phyloP scores from a whole-genome alignment of 2,329 filamentous ascomycete species.

The Colletotrichum tamarilloi region DNA sequence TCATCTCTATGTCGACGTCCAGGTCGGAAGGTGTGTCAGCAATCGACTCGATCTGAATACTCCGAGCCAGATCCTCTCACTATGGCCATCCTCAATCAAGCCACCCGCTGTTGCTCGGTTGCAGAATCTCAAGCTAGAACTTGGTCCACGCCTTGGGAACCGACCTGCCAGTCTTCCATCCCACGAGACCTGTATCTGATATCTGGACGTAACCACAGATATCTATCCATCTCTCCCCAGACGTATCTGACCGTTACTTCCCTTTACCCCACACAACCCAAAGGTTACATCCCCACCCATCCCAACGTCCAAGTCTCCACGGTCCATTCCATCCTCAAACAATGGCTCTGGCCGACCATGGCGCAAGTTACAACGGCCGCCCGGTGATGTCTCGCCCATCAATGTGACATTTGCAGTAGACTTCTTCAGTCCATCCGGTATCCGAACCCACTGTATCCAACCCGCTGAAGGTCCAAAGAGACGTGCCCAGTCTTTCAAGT shows the following conservation, averaged over 20 bases:
- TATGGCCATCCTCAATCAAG: too few species aligned
- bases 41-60: not conserved
- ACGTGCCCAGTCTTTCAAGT: too few species aligned
- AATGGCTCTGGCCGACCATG: not conserved
- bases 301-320: not conserved
- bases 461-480: not conserved
- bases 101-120: too few species aligned
- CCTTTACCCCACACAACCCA: not conserved
- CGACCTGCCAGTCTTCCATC: not conserved
- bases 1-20: not conserved
- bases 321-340: not conserved
- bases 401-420: not conserved
- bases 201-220: not conserved
- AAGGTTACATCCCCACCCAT: constrained; percentile 3
- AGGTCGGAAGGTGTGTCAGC: not conserved
- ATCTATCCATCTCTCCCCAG: not conserved
- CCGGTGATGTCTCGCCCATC: not conserved
- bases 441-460: not conserved
- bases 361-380: not conserved
- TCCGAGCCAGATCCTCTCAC: too few species aligned
- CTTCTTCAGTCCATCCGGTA: not conserved
- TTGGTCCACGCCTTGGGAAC: too few species aligned
- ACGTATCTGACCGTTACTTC: not conserved
- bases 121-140: too few species aligned
- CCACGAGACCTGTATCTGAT: not conserved